These are phyloP conservation scores for Aristolochia fimbriata DNA, from an alignment of 164 flowering plant species.

Conservation along the genomic window DNA sequence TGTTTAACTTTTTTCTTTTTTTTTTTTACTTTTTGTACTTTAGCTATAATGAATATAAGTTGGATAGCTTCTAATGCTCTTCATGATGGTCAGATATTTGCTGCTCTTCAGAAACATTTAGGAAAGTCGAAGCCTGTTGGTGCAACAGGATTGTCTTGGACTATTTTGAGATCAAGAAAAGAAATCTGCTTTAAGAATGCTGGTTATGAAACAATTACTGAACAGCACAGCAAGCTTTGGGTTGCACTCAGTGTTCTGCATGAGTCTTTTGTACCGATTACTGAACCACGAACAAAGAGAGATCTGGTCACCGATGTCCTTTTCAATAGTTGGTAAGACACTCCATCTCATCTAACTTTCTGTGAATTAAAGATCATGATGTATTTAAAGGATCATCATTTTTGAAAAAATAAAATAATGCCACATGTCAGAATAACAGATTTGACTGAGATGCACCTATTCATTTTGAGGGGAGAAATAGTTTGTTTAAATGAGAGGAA, in stretches of 20 bases:
- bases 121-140: conserved; percentile 45
- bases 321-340: conserved; percentile 54
- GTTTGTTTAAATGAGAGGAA: too few relatives aligned
- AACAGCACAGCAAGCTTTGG: conserved; percentile 53
- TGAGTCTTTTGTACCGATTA: conserved; percentile 74
- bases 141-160: conserved; percentile 51
- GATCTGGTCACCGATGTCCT: conserved; percentile 71
- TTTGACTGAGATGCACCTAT: too few relatives aligned
- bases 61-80: too few relatives aligned
- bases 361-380: too few relatives aligned
- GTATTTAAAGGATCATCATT: too few relatives aligned
- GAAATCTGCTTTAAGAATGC: conserved; percentile 11
- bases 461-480: too few relatives aligned
- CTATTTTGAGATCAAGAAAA: conserved; percentile 33
- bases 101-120: conserved; percentile 36
- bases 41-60: too few relatives aligned
- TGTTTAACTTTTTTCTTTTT: too few relatives aligned
- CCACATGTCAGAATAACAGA: too few relatives aligned
- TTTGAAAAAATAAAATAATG: too few relatives aligned
- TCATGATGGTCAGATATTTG: conserved; percentile 39
- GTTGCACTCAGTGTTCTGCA: conserved; percentile 71
- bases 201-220: conserved; percentile 23
- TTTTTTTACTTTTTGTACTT: too few relatives aligned
- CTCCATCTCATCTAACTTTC: not conserved
- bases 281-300: conserved; percentile 38